A percentile compares a stretch with the other conserved stretches of the same genome.
Conservation (phyloP, 2,329 filamentous ascomycete genomes). For the Penicillium sp. region DNA sequence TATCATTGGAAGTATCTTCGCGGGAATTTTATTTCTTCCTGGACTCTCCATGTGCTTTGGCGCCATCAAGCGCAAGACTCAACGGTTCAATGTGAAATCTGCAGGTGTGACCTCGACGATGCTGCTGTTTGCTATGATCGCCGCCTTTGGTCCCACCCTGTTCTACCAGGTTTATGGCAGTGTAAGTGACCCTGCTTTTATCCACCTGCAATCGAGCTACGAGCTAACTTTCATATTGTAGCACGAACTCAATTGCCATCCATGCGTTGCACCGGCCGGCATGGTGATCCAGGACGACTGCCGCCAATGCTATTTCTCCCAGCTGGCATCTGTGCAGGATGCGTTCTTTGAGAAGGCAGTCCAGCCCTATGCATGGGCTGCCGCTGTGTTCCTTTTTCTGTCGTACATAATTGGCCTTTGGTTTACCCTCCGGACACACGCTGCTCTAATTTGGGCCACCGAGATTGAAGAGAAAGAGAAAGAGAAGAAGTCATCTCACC, state of each 20-base stretch:
- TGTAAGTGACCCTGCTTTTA: constrained; percentile 47
- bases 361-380: constrained; percentile 88
- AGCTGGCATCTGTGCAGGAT: constrained; percentile 79
- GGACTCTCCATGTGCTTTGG: constrained; percentile 98
- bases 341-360: constrained; percentile 89
- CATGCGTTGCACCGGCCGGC: constrained; percentile 57
- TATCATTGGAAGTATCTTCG: constrained; percentile 96
- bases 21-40: constrained; percentile 90
- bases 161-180: constrained; percentile 99
- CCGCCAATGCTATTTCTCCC: constrained; percentile 89
- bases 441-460: constrained; percentile 93
- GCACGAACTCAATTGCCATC: constrained; percentile 86
- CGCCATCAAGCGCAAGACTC: constrained; percentile 95
- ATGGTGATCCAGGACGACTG: constrained; percentile 63
- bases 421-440: constrained; percentile 94
- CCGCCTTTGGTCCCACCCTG: constrained; percentile 89
- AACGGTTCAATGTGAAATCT: constrained; percentile 95
- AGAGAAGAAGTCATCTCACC: constrained; percentile 32
- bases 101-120: constrained; percentile 97
- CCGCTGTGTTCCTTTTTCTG: constrained; percentile 80
- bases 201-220: background rate
- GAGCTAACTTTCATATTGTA: constrained; percentile 43
- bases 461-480: constrained; percentile 74
- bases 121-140: constrained; percentile 93
- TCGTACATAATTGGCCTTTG: constrained; percentile 92